Evolutionary conservation across 1,284 basidiomycete species (phyloP).

Genomic region (Golubevia pallescens): DNA sequence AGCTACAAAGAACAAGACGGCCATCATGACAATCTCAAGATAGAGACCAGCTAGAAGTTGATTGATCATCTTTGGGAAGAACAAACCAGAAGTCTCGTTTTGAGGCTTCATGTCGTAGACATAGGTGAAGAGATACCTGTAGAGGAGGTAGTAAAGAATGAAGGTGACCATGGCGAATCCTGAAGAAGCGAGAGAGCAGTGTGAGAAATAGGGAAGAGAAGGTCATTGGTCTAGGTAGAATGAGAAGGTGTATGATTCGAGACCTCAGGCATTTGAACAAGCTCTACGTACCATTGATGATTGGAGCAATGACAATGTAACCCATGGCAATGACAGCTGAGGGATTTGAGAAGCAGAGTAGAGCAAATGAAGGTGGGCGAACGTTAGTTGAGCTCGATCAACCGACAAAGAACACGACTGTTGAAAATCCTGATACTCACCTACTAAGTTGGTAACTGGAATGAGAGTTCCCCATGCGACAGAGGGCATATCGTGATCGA

Average conservation of each 20-base stretch:
- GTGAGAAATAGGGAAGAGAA: no score
- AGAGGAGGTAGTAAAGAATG: slow-evolving; percentile 32
- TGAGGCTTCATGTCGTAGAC: slow-evolving; percentile 74
- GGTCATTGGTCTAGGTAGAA: no score
- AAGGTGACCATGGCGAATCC: slow-evolving; percentile 53
- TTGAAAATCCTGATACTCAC: no score
- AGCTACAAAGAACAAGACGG: slow-evolving; percentile 52
- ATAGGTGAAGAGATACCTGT: slow-evolving; percentile 66
- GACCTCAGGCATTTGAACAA: no score
- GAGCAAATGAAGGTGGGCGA: no score
- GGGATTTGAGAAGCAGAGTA: no score
- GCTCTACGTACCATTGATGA: no score
- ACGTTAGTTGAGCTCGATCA: no score
- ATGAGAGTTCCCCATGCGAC: slow-evolving; percentile 55
- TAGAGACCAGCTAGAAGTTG: slow-evolving; percentile 54
- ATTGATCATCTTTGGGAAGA: slow-evolving; percentile 81
- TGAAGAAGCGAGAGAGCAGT: no score
- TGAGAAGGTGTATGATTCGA: no score
- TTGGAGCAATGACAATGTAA: slow-evolving; percentile 56
- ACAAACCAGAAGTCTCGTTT: slow-evolving; percentile 87
- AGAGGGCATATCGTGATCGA: slow-evolving; percentile 52
- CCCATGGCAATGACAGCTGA: slow-evolving; percentile 49
- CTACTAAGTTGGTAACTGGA: slow-evolving; percentile 51
- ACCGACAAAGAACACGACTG: no score
- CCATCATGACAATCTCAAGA: slow-evolving; percentile 51